Conservation (phyloP, 371 early-diverging fungal species). For the Saksenaea oblongispora region DNA sequence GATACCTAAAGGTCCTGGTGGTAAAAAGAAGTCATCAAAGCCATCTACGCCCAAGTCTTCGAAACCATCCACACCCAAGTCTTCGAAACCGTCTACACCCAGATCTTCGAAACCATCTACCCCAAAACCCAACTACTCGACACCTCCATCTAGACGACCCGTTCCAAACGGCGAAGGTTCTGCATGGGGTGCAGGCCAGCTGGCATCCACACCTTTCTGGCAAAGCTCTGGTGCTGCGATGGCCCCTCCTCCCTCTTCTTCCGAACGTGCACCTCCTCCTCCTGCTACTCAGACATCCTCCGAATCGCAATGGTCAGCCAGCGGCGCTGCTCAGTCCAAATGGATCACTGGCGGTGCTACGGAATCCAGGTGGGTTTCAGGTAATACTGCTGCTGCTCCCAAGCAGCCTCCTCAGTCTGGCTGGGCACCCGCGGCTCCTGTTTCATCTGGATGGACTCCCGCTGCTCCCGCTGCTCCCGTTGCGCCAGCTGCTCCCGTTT, state of each 20-base stretch:
- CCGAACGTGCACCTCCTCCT: not conserved
- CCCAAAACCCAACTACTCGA: not conserved
- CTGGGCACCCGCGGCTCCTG: no score
- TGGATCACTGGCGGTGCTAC: constrained; percentile 5
- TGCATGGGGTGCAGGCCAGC: constrained; percentile 28
- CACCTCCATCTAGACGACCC: constrained; percentile 1
- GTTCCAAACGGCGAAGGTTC: constrained; percentile 10
- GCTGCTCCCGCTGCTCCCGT: no score
- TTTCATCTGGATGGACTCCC: no score
- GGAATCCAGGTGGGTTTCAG: constrained; percentile 16
- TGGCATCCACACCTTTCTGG: constrained; percentile 45
- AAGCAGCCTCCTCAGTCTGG: not conserved
- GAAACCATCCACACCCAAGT: constrained; percentile 7
- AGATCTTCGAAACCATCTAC: not conserved
- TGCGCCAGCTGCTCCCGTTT: no score
- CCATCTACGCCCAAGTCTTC: constrained; percentile 7
- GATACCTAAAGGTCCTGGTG: constrained; percentile 20
- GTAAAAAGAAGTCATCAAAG: constrained; percentile 17
- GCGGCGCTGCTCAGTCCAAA: constrained; percentile 14
- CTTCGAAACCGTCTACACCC: constrained; percentile 11
- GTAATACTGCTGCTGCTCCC: not conserved
- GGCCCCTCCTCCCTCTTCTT: not conserved
- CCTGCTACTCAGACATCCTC: not conserved
- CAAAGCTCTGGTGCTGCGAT: constrained; percentile 17
- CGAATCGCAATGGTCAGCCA: constrained; percentile 10